These are phyloP conservation scores for Xerocomellus intermedius DNA, from an alignment of 768 basidiomycete species.

Conservation along the genomic window DNA sequence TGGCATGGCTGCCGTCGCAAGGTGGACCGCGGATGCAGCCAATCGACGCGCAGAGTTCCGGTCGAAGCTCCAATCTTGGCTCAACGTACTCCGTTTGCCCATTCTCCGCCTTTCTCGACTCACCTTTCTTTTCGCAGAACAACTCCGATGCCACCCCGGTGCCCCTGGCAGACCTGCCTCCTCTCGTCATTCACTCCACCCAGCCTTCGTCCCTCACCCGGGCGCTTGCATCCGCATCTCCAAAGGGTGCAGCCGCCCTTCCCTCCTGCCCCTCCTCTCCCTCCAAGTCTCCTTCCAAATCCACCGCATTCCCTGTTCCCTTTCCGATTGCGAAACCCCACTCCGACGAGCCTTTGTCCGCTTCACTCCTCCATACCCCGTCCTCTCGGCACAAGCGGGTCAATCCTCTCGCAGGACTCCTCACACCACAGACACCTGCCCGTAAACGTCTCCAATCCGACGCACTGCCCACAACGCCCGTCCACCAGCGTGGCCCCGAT, in stretches of 20 bases:
- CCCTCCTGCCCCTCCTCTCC: conserved; percentile 37
- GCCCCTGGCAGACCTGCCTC: conserved; percentile 66
- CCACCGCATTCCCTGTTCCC: conserved; percentile 36
- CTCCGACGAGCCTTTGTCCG: conserved; percentile 37
- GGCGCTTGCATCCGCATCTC: conserved; percentile 70
- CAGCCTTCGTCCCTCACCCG: conserved; percentile 71
- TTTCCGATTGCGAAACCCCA: conserved; percentile 45
- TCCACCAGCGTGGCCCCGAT: conserved; percentile 55
- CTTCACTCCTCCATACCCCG: conserved; percentile 65
- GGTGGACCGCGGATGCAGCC: conserved; percentile 76
- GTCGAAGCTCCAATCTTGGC: conserved; percentile 63
- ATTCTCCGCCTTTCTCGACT: neutral
- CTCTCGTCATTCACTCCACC: conserved; percentile 41
- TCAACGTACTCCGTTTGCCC: conserved; percentile 40
- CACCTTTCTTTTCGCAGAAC: conserved; percentile 40
- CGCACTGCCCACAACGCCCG: conserved; percentile 62
- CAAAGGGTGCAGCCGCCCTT: conserved; percentile 46
- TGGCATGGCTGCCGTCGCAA: conserved; percentile 87
- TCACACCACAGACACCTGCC: conserved; percentile 38
- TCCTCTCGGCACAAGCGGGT: conserved; percentile 43
- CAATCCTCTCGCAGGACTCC: conserved; percentile 36
- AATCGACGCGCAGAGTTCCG: conserved; percentile 56
- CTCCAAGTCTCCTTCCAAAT: conserved; percentile 40
- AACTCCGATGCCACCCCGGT: conserved; percentile 45
- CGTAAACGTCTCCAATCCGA: conserved; percentile 45